Conservation (phyloP, 768 basidiomycete species). For the Kwoniella sp. region DNA sequence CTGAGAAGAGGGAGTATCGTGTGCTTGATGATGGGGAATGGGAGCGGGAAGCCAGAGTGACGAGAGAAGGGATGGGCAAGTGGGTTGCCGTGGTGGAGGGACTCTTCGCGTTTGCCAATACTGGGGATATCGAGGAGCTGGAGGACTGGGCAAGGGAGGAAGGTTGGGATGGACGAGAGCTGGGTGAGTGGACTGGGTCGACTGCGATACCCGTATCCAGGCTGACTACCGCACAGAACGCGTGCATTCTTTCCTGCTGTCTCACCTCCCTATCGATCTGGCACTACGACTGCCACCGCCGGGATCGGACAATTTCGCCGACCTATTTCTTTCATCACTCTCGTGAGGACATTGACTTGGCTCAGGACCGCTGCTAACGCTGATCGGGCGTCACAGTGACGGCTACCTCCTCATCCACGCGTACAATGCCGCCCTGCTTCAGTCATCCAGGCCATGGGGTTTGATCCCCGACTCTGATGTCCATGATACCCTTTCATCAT, state of each 20-base stretch:
- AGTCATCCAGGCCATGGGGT: conserved; percentile 42
- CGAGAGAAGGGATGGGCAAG: conserved; percentile 15
- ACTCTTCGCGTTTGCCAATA: conserved; percentile 14
- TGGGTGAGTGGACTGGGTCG: conserved; percentile 13
- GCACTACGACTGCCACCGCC: conserved; percentile 19
- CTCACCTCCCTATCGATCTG: conserved; percentile 32
- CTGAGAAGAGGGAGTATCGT: conserved; percentile 25
- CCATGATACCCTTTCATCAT: conserved; percentile 37
- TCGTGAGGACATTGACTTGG: conserved; percentile 29
- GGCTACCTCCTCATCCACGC: conserved; percentile 42
- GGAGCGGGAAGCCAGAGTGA: conserved; percentile 18
- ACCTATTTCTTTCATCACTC: conserved; percentile 24
- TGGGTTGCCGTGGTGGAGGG: conserved; percentile 31
- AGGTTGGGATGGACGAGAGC: conserved; percentile 15
- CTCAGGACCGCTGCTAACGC: background rate
- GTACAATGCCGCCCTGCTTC: conserved; percentile 32
- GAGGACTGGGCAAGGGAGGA: conserved; percentile 26
- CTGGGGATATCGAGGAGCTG: conserved; percentile 1
- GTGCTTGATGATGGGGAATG: conserved; percentile 12
- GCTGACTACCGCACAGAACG: conserved; percentile 22
- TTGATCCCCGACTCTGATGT: conserved; percentile 43
- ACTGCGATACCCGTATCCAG: background rate
- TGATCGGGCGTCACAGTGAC: conserved; percentile 21
- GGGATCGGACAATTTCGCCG: background rate
- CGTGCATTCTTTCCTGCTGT: conserved; percentile 30